Base-by-base conservation (phyloP, 805 yeast genomes). In the Lipomyces yamadae region DNA sequence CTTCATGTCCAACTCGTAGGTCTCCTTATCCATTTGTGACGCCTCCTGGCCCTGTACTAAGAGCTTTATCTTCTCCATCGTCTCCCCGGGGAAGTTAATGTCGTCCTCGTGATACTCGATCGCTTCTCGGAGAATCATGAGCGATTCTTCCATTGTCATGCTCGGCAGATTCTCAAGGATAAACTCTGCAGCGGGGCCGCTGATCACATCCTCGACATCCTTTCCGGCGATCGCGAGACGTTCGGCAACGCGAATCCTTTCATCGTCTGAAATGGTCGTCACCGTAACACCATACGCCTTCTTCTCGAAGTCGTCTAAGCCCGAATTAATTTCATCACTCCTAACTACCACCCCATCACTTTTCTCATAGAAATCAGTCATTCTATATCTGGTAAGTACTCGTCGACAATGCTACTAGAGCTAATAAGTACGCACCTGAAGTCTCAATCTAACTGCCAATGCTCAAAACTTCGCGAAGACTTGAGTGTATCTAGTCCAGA, bases 61-160 rank as follows among this genome's bases (percentile, higher is more conserved):
- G 15, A 65, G 63, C 61, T 72, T 62, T 56, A 83, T 76, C 61
- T 78, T 78, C 4, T 75, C 76, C 70, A 78, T 78, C 52, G 80
- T 81, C 2, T 72, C 74, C 1, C 62, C 69, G 13, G 84, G 81
- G 66, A 85, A 78, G 71, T 84, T 84, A 50, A 81, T 81, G 72
- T 86, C 89, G 61, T 79, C 81, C 4, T 71, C 71, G 69, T 84
- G 86, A 18, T 81, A 79, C 0, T 71, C 78, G 2, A 81, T 67
- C 5, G 83, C 81, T n/a, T 78, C 75, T 37, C 75, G 72, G 57
- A 86, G 73, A 52, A 84, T 79, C 7, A 76, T 76, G 0, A 80
- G 50, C 0, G 86, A 80, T 52, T 82, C 83, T 1, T 77, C 80
- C 13, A 70, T 35, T 11, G 76, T 29, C 33, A 67, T 56, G 15